Evolutionary conservation across 306 rosid species (phyloP), one percentile per base, ranked within the genome.

Genomic region (Lotus japonicus): DNA sequence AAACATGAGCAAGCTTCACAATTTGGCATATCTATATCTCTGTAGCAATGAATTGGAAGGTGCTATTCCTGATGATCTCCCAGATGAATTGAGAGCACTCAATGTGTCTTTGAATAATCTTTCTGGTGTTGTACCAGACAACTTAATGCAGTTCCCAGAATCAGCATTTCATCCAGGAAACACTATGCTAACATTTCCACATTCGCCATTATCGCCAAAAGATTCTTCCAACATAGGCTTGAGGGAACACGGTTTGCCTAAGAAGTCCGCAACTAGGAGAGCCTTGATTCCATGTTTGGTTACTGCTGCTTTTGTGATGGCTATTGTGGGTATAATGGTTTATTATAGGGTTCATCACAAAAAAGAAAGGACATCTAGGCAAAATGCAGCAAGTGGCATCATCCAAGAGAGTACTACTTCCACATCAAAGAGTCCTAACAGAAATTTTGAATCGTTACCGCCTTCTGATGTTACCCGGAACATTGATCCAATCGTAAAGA

Each of bases 131-230:
- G 76, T 88, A 49, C 97, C 95, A 28, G 77, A 57, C 50, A 82
- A 77, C 38, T 81, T 87, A 71, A 66, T 38, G 82, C 74, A 71
- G 33, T 90, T 90, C 81, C 86, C 95, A 23, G 90, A 74, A 56
- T 87, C 97, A 5, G 81, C 95, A 78, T 90, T 87, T 69, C 86
- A 75, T 84, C 97, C 97, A 0, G 97, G 95, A 73, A 90, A 87
- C 65, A 56, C 82, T 36, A 74, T 84, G 76, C 80, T 90, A 68
- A 65, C 46, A 15, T 79, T 77, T 79, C 87, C 92, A 52, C 78
- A 58, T 75, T 77, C 77, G 0, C 71, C 35, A 14, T 71, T 72
- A 44, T 59, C 86, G 7, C 88, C 96, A 1, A 45, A 69, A 60
- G 77, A 73, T 39, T 14, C 50, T 17, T 54, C 80, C 33, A 67